Evolutionary conservation across 306 rosid species (phyloP), one percentile per base, ranked within the genome.

Genomic region (Potentilla sterilis): DNA sequence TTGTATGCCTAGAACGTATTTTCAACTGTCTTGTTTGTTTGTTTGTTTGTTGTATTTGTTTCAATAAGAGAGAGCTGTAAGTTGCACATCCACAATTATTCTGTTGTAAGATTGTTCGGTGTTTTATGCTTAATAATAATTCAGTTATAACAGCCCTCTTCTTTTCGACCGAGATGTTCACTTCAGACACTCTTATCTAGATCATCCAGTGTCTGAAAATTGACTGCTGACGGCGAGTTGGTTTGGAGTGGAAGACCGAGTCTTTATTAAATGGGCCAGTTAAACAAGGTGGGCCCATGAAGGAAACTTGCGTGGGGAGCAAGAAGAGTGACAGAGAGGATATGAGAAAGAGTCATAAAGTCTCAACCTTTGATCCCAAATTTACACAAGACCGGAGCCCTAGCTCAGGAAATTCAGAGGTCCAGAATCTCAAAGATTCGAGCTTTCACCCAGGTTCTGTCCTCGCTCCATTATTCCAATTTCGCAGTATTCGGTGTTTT

Each of bases 1-100:
- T 76, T 92, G 81, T 92, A 83, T 80, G 59, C 92, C 1, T 61
- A 0, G 4, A 13, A 0, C 48, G 5, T 1, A 5, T 38, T 38
- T 38, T 5, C 41, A 38, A 5, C 41, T 38, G 6, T 38, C 41
- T 28, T 28, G 28, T 28, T 28, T 28, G 28, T 28, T n/a, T n/a
- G n/a, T n/a, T n/a, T n/a, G n/a, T n/a, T n/a, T n/a, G n/a, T n/a
- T n/a, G n/a, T n/a, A n/a, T n/a, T n/a, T n/a, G n/a, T n/a, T n/a
- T n/a, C n/a, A n/a, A n/a, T n/a, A n/a, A n/a, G n/a, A n/a, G n/a
- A 57, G 32, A 55, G 34, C 7, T 42, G 0, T 42, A 8, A 42
- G 46, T 4, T 9, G 2, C n/a, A 28, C 12, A 0, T 2, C 10
- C 2, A 0, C 48, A 44, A 9, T 3, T 44, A 0, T n/a, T n/a